These are phyloP conservation scores for Botrytis paeoniae DNA, from an alignment of 2,329 filamentous ascomycete genomes.

Conservation along the genomic window DNA sequence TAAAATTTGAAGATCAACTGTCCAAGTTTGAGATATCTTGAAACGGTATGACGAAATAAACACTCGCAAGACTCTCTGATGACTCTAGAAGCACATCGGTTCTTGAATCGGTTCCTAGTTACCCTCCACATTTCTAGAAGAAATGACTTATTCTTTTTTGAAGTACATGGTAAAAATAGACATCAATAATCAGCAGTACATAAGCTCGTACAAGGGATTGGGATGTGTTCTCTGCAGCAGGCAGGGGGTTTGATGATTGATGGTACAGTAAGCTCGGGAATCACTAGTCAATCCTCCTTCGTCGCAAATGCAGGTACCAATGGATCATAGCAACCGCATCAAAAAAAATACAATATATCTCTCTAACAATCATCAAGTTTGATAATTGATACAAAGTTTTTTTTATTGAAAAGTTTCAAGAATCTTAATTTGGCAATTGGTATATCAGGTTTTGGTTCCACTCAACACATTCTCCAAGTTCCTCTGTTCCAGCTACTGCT, in stretches of 20 bases:
- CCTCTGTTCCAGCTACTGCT: neutral
- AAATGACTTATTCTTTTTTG: neutral
- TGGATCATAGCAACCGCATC: neutral
- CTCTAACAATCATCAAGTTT: neutral
- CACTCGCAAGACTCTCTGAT: neutral
- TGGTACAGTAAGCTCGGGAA: constrained; percentile 16
- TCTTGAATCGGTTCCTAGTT: neutral
- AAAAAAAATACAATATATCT: neutral
- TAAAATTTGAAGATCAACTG: neutral
- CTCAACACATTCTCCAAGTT: neutral
- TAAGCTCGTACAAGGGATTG: constrained; percentile 4
- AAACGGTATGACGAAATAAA: neutral
- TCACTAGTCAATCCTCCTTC: constrained; percentile 9
- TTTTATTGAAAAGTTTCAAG: constrained; percentile 12
- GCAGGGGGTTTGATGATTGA: neutral
- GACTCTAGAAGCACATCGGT: too few relatives aligned
- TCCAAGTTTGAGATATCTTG: too few relatives aligned
- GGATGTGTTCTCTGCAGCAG: neutral
- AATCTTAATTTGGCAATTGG: neutral
- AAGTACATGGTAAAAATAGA: constrained; percentile 2
- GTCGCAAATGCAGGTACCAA: constrained; percentile 17
- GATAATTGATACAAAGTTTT: neutral
- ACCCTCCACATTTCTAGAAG: neutral
- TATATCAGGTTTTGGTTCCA: neutral
- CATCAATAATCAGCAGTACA: neutral